Evolutionary conservation across 331 rosid genomes (phyloP), one percentile per base, ranked within the genome.

Genomic region (Acacia pycnantha): DNA sequence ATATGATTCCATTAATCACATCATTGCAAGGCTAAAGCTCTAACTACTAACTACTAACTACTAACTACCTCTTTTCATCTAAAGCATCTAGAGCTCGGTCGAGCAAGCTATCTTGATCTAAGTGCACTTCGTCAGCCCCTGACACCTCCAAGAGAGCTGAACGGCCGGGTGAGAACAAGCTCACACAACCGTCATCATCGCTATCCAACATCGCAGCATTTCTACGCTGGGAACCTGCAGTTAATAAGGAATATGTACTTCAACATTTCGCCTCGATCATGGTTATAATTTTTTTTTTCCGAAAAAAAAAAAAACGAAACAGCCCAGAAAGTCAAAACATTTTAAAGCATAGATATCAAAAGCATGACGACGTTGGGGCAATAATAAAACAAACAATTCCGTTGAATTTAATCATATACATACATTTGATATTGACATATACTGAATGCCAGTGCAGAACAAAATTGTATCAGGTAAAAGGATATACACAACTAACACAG

Each of bases 1-100:
- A 62, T 29, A 13, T 29, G 43, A 66, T 53, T 78, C 74, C 64
- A 78, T 48, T 11, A 75, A 76, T 71, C 53, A 5, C 74, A 78
- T 73, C 40, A 74, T 22, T 53, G 31, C 31, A 74, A 21, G n/a
- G n/a, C 22, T 12, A 75, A 56, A 56, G 22, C 69, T 13, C 43
- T n/a, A 29, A 1, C 6, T 4, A 48, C 56, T 48, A 48, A 62
- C 29, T 80, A 95, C 99, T n/a, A 29, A 1, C 6, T 4, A 48
- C 56, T 48, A 48, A 62, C 29, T 80, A 95, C 99, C 98, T 93
- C 91, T 95, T 95, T 83, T 90, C 98, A 62, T 83, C 96, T 24
- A 93, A 84, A 27, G 91, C 92, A 83, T 95, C 99, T n/a, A 95
- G 88, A 83, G 98, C 97, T 85, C 86, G 98, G 77, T 95, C 99